Conservation (phyloP, 179 eudicot genomes). For the Actinidia arguta region DNA sequence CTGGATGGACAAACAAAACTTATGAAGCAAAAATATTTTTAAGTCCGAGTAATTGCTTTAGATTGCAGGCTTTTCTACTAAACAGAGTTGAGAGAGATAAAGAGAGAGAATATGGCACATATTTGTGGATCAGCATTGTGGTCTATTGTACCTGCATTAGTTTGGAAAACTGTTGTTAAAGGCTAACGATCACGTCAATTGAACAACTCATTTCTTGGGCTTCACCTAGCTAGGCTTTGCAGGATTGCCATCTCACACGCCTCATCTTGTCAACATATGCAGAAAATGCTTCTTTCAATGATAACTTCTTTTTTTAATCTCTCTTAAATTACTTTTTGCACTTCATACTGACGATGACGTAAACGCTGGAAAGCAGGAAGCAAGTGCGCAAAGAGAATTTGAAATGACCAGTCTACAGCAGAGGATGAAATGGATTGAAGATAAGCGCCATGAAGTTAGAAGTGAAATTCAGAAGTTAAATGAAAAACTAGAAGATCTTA, state of each 20-base stretch:
- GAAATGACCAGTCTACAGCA: constrained; percentile 27
- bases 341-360: background rate
- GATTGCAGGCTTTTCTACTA: background rate
- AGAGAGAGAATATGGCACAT: background rate
- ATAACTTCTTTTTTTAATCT: background rate
- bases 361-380: constrained; percentile 23
- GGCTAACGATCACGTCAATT: background rate
- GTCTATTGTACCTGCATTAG: background rate
- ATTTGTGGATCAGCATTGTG: background rate
- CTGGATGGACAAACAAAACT: background rate
- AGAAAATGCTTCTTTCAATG: background rate
- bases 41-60: background rate
- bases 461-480: constrained; percentile 23
- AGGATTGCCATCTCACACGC: background rate
- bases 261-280: background rate
- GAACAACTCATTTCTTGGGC: background rate
- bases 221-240: background rate
- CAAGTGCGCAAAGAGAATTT: constrained; percentile 23
- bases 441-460: constrained; percentile 17
- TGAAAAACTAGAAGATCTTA: constrained; percentile 21
- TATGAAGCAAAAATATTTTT: background rate
- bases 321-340: background rate
- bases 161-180: background rate
- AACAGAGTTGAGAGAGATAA: background rate
- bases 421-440: constrained; percentile 30